Evolutionary conservation across 805 yeast species (phyloP), one percentile per base, ranked within the genome.

Genomic region (Metschnikowia vanudenii): DNA sequence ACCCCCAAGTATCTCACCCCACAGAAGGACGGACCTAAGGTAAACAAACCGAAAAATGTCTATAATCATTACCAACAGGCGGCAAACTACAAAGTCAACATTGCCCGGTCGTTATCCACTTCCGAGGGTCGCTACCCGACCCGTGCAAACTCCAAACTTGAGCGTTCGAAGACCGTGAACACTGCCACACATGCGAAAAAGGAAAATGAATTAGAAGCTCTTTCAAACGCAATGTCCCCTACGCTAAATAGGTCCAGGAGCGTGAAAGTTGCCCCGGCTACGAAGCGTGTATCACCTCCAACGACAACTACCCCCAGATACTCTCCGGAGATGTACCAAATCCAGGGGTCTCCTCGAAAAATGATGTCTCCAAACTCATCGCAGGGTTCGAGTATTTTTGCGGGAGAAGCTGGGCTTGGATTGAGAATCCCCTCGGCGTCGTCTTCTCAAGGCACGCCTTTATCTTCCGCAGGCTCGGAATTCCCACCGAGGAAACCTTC

Each of bases 41-140:
- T 65, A 17, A 48, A 59, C 19, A 60, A 60, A 39, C 59, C 68
- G 14, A 41, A 63, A 43, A 64, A 62, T 45, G 65, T 60, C 19
- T 67, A 61, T 51, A 67, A 66, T 43, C 63, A 64, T 46, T 67
- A 66, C 46, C 69, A 62, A 40, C 71, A 63, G 54, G 53, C 47
- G 28, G 48, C 53, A 19, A 39, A 47, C 29, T 46, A 43, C 38
- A 44, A 44, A 3, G 20, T 32, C 29, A 46, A 39, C 16, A 41
- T 50, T 26, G 46, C 46, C 12, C 41, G 55, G 17, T 53, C 59
- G 19, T 37, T 41, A 37, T 47, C 52, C 34, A 46, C 51, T 24
- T 36, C 42, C 8, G 54, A 43, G 11, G 46, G 50, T 18, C 39
- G 42, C 19, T 45, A 45, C 34, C 44, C 41, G 9, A 22, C 43